Percentiles rank a stretch among this genome's conserved stretches.
phyloP scores from a whole-genome alignment of 1,139 yeast genomes.

The Yamadazyma triangularis region DNA sequence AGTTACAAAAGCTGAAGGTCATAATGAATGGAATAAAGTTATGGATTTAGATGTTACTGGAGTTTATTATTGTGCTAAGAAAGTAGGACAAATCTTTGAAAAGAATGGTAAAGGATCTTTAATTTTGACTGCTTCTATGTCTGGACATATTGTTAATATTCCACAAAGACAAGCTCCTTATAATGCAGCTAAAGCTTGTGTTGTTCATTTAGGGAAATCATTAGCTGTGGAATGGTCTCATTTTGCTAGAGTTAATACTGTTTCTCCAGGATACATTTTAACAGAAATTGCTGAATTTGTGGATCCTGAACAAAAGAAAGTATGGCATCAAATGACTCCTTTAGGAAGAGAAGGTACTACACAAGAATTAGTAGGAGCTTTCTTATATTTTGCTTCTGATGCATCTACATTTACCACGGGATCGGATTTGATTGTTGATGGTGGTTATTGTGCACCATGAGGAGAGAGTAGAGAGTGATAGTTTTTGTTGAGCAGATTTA shows the following conservation, averaged over 20 bases:
- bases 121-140: slow-evolving; percentile 80
- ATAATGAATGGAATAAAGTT: slow-evolving; percentile 59
- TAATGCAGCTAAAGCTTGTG: slow-evolving; percentile 85
- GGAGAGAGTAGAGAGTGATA: too few species aligned
- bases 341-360: slow-evolving; percentile 76
- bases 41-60: slow-evolving; percentile 72
- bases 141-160: slow-evolving; percentile 75
- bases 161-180: slow-evolving; percentile 86
- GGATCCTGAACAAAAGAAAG: slow-evolving; percentile 23
- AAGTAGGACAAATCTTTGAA: slow-evolving; percentile 67
- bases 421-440: slow-evolving; percentile 77
- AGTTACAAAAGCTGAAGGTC: slow-evolving; percentile 51
- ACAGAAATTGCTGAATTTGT: slow-evolving; percentile 51
- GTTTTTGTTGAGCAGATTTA: too few species aligned
- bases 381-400: slow-evolving; percentile 73
- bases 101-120: slow-evolving; percentile 67
- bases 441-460: slow-evolving; percentile 69
- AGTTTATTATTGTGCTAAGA: slow-evolving; percentile 69
- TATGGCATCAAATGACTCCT: slow-evolving; percentile 55
- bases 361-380: slow-evolving; percentile 79
- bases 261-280: slow-evolving; percentile 76
- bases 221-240: slow-evolving; percentile 85
- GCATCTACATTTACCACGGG: slow-evolving; percentile 85
- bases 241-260: slow-evolving; percentile 69
- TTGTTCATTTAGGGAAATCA: slow-evolving; percentile 70